Base-by-base conservation (phyloP, 768 basidiomycete genomes). In the Dacryopinax primogenitus region DNA sequence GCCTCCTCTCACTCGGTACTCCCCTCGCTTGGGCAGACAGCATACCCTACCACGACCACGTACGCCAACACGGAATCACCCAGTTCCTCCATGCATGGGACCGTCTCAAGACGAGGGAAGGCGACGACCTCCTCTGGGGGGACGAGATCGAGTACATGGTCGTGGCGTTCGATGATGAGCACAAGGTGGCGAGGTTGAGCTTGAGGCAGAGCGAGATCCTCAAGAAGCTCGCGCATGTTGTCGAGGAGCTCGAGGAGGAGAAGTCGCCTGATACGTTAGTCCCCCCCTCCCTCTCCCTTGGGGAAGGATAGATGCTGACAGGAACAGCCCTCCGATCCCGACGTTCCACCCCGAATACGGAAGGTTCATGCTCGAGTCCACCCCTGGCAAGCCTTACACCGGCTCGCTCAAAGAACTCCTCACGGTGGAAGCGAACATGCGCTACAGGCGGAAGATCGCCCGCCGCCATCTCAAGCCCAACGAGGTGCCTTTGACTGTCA, bases 91-190 rank as follows among this genome's bases (percentile, higher is more conserved):
- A 94, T 70, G 91, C 85, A 62, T 99, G 93, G 92, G 85, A 93
- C 72, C 83, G 86, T 61, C 80, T 94, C 73, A 98, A 96, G 81
- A 88, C 91, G 72, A 81, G 90, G 68, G 82, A 84, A 23, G 94
- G 93, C 1, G 93, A 98, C 71, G 89, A 92, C 68, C 78, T 99
- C 33, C 81, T 96, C 12, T 99, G 96, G 96, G 96, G 96, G 18
- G 96, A 99, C 72, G 96, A 99, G 94, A 81, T 99, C 69, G 96
- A 99, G 74, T 98, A 98, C 74, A 90, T 98, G 86, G 88, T 98
- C 67, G 79, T 97, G 65, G 80, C 85, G 11, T 87, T 95, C 74
- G 87, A 96, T 75, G 79, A 90, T 68, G 79, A 83, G 64, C 71
- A 81, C 47, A 90, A 87, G 76, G 87, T 85, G 67, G 96, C 92